Evolutionary conservation across 1,284 basidiomycete genomes (phyloP).

Genomic region (Irpex sp.): DNA sequence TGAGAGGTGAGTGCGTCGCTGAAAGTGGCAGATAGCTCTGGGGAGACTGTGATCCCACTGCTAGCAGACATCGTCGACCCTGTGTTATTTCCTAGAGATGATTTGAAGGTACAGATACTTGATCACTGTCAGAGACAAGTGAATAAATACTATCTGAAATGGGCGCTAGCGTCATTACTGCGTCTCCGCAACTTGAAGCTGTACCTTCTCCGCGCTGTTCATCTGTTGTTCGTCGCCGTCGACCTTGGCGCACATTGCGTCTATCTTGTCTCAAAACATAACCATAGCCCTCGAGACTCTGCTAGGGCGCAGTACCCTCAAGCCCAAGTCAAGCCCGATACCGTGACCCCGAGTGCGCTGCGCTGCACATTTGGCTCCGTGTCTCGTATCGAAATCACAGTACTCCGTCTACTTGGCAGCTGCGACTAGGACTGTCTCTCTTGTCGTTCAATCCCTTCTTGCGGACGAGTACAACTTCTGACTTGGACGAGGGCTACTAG

Average conservation of each 20-base stretch:
- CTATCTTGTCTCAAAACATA: neutral
- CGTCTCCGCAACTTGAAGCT: no score
- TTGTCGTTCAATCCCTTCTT: neutral
- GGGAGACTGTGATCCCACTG: conserved; percentile 57
- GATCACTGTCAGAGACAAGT: no score
- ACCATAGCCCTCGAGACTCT: neutral
- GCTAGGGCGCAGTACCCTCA: neutral
- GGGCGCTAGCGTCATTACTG: no score
- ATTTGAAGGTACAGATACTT: no score
- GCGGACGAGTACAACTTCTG: neutral
- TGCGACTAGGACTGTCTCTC: neutral
- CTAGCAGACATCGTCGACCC: conserved; percentile 52
- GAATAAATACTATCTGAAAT: no score
- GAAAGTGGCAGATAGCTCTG: conserved; percentile 48
- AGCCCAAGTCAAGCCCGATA: neutral
- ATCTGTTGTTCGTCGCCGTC: neutral
- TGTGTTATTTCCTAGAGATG: no score
- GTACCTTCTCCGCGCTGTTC: neutral
- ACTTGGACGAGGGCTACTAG: neutral
- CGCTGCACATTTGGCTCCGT: neutral
- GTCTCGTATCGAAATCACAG: neutral
- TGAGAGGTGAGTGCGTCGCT: conserved; percentile 47
- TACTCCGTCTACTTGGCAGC: neutral
- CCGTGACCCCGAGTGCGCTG: neutral
- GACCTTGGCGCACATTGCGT: neutral